Conservation (phyloP, 2,329 filamentous ascomycete genomes). For the Herpotrichia juniperi region DNA sequence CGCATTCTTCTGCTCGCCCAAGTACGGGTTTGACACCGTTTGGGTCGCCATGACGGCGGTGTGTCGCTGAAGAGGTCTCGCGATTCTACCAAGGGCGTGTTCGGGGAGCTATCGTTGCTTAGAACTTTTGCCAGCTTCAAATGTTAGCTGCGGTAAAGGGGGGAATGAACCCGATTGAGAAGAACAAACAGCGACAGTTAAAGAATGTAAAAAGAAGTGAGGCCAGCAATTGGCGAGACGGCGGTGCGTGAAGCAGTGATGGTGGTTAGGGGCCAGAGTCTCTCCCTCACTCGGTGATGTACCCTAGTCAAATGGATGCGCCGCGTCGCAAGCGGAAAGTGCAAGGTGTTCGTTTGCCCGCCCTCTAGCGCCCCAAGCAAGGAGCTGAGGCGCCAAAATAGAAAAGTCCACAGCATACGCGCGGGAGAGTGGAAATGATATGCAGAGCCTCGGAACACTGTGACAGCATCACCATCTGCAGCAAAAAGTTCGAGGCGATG, state of each 20-base stretch:
- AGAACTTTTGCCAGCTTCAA: background rate
- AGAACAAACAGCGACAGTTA: slow-evolving; percentile 24
- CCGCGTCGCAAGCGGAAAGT: slow-evolving; percentile 20
- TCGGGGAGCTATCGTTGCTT: slow-evolving; percentile 3
- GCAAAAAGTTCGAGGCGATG: background rate
- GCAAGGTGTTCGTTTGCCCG: slow-evolving; percentile 33
- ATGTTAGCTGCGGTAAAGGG: slow-evolving; percentile 6
- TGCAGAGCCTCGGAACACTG: background rate
- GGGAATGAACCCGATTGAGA: background rate
- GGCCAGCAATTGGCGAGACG: slow-evolving; percentile 26
- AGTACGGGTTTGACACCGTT: slow-evolving; percentile 33
- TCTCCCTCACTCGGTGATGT: slow-evolving; percentile 19
- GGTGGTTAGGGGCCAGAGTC: slow-evolving; percentile 19
- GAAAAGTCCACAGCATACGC: slow-evolving; percentile 12
- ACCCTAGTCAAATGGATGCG: slow-evolving; percentile 24
- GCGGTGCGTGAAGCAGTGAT: slow-evolving; percentile 19
- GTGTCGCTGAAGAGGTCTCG: slow-evolving; percentile 9
- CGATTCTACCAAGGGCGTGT: background rate
- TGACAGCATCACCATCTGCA: background rate
- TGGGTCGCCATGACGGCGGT: slow-evolving; percentile 45
- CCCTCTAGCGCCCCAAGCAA: slow-evolving; percentile 21
- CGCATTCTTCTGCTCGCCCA: slow-evolving; percentile 38
- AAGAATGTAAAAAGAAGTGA: slow-evolving; percentile 37
- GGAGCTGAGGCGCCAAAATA: slow-evolving; percentile 21
- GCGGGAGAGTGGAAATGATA: background rate